These are phyloP conservation scores for Volutella citrinella DNA, from an alignment of 2,329 filamentous ascomycete genomes.

Conservation along the genomic window DNA sequence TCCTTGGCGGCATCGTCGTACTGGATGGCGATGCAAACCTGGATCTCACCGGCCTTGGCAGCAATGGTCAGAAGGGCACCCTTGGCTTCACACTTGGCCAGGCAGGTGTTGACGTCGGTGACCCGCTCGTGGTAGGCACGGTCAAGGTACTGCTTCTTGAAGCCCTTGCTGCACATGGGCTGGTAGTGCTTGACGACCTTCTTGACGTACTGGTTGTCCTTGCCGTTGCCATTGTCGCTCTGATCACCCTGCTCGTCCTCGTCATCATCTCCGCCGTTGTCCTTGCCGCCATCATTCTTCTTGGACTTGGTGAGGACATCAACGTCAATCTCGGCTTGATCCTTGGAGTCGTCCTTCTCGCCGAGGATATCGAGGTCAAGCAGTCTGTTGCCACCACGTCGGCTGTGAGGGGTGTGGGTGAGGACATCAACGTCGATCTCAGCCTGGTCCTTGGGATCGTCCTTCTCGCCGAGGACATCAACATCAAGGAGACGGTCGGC, in stretches of 20 bases:
- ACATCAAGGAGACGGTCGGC: constrained; percentile 7
- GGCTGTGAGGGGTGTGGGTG: too few relatives aligned
- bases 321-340: too few relatives aligned
- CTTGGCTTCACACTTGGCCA: constrained; percentile 20
- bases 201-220: constrained; percentile 1
- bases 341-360: too few relatives aligned
- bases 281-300: constrained; percentile 3
- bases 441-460: constrained; percentile 5
- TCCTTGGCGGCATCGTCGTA: constrained; percentile 13
- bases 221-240: constrained; percentile 2
- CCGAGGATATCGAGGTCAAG: too few relatives aligned
- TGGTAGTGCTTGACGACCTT: constrained; percentile 20
- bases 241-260: background rate
- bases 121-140: constrained; percentile 12
- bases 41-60: constrained; percentile 14
- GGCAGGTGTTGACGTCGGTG: constrained; percentile 21
- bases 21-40: constrained; percentile 20
- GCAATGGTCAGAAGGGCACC: constrained; percentile 17
- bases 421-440: constrained; percentile 10
- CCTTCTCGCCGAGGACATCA: constrained; percentile 7
- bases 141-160: constrained; percentile 19
- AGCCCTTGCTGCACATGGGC: constrained; percentile 23
- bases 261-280: constrained; percentile 28
- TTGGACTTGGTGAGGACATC: constrained; percentile 5
- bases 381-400: too few relatives aligned